Evolutionary conservation across 2,329 filamentous ascomycete species (phyloP), one percentile per base, ranked within the genome.

Genomic region (Cytospora chrysosperma): DNA sequence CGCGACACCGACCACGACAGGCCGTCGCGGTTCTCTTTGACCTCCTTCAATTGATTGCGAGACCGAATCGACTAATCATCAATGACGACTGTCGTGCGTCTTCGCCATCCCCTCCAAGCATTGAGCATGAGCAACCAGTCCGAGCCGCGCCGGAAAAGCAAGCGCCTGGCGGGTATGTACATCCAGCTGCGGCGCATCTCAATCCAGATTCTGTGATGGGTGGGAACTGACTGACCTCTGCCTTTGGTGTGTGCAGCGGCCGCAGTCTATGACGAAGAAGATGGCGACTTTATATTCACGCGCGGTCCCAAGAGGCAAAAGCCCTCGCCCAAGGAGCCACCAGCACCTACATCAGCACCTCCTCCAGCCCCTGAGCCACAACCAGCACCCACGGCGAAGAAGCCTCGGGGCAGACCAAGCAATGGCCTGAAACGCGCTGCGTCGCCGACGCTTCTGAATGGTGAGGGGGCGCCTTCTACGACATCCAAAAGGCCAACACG

Each of bases 271-370:
- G 88, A 91, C 70, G 90, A 93, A 74, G 85, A 90, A 71, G 88
- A 91, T 78, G 90, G 90, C 70, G 91, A 91, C 67, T 93, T 93
- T 70, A 81, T 86, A 63, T 93, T 93, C 73, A 86, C 88, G 67
- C 85, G 90, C 69, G 87, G 83, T 66, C 80, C 87, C 13, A 90
- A 90, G 72, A 78, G 85, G 71, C 81, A 82, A 65, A 92, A 89
- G 76, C 82, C 84, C 51, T 47, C 43, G 43, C 81, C 81, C 63
- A 78, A 82, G 62, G 74, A 77, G 12, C 27, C 59, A 5, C 59
- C 63, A 40, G 61, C 67, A 19, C 19, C 76, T 78, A 56, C 76
- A 71, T 58, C 62, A 40, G 57, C 24, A 19, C 56, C 53, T 21
- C 57, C 57, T 8, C 57, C 61, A 28, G 65, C 73, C 71, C 70